Evolutionary conservation across 768 basidiomycete species (phyloP).

Genomic region (Nevesoporus exiguus): DNA sequence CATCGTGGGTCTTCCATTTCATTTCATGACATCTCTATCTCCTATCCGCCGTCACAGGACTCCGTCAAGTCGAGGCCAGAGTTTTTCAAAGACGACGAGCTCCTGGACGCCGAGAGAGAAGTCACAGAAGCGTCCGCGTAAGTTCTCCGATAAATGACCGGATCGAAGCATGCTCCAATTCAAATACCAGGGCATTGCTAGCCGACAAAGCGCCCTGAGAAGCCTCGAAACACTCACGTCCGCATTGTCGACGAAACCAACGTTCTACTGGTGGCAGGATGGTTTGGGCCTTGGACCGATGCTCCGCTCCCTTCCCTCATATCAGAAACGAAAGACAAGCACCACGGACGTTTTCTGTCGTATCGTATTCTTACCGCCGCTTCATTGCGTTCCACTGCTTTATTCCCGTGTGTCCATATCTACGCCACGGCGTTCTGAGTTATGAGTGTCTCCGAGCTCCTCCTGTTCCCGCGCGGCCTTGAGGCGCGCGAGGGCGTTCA

Average conservation of each 20-base stretch:
- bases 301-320: background rate
- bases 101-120: conserved; percentile 56
- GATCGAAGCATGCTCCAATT: conserved; percentile 7
- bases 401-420: conserved; percentile 21
- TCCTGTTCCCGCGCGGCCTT: conserved; percentile 44
- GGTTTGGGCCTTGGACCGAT: background rate
- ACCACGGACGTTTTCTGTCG: conserved; percentile 18
- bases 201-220: conserved; percentile 18
- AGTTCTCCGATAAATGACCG: conserved; percentile 11
- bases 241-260: conserved; percentile 15
- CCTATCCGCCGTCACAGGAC: conserved; percentile 21
- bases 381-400: background rate
- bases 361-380: conserved; percentile 8
- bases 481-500: conserved; percentile 62
- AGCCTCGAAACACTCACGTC: conserved; percentile 14
- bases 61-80: conserved; percentile 26
- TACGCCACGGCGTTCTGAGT: conserved; percentile 15
- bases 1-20: conserved; percentile 51
- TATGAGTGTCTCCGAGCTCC: background rate
- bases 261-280: background rate
- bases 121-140: conserved; percentile 52
- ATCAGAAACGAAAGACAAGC: conserved; percentile 12
- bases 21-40: conserved; percentile 12
- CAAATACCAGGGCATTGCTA: conserved; percentile 18
- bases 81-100: conserved; percentile 36